Conservation (phyloP, 2,329 filamentous ascomycete species). For the Byssochlamys sp. region DNA sequence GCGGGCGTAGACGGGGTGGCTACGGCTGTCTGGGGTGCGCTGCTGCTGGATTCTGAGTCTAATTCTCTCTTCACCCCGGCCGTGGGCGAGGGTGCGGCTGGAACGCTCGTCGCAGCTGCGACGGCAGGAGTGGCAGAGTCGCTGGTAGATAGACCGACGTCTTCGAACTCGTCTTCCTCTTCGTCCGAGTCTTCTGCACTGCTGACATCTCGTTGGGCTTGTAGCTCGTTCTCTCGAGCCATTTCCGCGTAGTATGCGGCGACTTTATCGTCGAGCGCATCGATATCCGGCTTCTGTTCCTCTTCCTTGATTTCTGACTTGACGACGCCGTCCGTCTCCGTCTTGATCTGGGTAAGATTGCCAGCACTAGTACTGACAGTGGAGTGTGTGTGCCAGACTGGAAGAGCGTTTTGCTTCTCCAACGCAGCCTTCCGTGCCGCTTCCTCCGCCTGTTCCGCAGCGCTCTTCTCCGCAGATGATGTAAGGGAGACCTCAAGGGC, state of each 20-base stretch:
- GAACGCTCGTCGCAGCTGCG: slow-evolving; percentile 7
- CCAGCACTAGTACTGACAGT: slow-evolving; percentile 31
- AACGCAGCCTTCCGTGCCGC: slow-evolving; percentile 38
- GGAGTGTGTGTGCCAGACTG: slow-evolving; percentile 45
- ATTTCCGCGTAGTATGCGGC: slow-evolving; percentile 40
- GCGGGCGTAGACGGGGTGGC: slow-evolving; percentile 28
- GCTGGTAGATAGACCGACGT: slow-evolving; percentile 30
- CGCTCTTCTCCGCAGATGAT: slow-evolving; percentile 39
- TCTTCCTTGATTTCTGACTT: slow-evolving; percentile 35
- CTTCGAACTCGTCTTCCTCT: slow-evolving; percentile 35
- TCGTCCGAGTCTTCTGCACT: slow-evolving; percentile 32
- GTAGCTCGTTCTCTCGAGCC: slow-evolving; percentile 33
- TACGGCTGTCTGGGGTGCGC: slow-evolving; percentile 26
- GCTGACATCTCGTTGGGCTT: slow-evolving; percentile 33
- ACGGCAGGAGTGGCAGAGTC: slow-evolving; percentile 20
- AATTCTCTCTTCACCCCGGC: slow-evolving; percentile 29
- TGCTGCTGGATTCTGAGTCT: slow-evolving; percentile 30
- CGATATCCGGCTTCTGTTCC: slow-evolving; percentile 34
- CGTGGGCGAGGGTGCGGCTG: slow-evolving; percentile 4
- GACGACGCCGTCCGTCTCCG: slow-evolving; percentile 21
- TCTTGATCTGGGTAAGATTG: slow-evolving; percentile 18
- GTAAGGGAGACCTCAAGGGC: slow-evolving; percentile 43
- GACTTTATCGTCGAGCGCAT: slow-evolving; percentile 38
- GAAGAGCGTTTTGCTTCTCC: slow-evolving; percentile 44
- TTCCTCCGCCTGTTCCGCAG: slow-evolving; percentile 40